Conservation (phyloP, 371 early-diverging fungal genomes). For the Rhizopus arrhizus region DNA sequence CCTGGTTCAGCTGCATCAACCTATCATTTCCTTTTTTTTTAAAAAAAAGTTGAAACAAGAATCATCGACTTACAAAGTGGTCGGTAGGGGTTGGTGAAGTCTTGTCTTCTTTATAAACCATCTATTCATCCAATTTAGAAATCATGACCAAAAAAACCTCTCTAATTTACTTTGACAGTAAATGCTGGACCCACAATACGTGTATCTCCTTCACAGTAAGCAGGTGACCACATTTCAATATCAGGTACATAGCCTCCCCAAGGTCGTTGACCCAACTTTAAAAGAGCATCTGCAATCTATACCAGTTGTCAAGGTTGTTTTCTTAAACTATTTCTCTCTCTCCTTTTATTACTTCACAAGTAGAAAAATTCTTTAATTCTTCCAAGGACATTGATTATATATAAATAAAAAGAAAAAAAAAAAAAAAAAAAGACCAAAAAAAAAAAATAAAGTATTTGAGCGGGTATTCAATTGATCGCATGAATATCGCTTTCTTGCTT, state of each 20-base stretch:
- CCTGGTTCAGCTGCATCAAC: conserved; percentile 60
- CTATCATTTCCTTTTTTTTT: conserved; percentile 30
- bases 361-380: too few species aligned
- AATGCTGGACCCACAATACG: conserved; percentile 76
- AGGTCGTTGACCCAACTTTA: conserved; percentile 60
- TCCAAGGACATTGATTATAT: too few species aligned
- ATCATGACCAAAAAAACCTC: neutral
- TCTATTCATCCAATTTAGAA: conserved; percentile 26
- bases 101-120: conserved; percentile 54
- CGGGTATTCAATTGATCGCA: neutral
- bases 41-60: neutral
- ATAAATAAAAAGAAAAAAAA: too few species aligned
- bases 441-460: neutral
- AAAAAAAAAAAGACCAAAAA: too few species aligned
- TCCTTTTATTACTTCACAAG: neutral
- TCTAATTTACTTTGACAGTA: conserved; percentile 64
- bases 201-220: conserved; percentile 56
- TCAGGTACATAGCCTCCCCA: conserved; percentile 71
- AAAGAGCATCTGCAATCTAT: conserved; percentile 75
- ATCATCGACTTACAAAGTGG: conserved; percentile 60
- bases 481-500: neutral
- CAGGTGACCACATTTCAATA: conserved; percentile 69
- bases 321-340: neutral
- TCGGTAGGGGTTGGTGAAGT: conserved; percentile 45
- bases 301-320: neutral